Percentiles rank a stretch among this genome's conserved stretches.
Conservation (phyloP, 140 eudicot genomes). For the Flaveria floridana region DNA sequence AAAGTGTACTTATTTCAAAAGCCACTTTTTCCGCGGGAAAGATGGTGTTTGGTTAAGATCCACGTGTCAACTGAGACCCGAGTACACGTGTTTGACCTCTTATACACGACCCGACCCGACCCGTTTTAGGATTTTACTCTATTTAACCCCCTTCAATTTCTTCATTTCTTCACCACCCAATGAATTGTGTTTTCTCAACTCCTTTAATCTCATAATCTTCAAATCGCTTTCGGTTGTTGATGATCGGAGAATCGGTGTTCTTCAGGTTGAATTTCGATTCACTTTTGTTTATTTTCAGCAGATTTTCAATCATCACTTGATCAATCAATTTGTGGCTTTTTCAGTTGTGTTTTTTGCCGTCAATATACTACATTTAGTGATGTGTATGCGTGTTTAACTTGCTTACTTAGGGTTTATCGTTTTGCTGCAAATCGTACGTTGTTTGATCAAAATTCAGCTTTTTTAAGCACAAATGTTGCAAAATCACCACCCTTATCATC, state of each 20-base stretch:
- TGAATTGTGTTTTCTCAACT: constrained; percentile 2
- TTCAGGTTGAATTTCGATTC: constrained; percentile 18
- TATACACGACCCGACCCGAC: constrained; percentile 11
- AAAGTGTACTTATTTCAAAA: neutral
- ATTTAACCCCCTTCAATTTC: neutral
- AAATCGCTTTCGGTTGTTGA: neutral
- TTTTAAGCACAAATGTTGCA: neutral
- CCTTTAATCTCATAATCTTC: neutral
- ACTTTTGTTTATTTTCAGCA: neutral
- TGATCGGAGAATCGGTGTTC: neutral
- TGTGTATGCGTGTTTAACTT: neutral
- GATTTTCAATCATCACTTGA: neutral
- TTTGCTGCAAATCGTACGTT: neutral
- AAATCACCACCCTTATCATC: neutral
- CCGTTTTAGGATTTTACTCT: neutral
- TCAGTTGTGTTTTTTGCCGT: neutral
- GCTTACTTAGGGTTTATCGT: constrained; percentile 17
- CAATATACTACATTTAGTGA: neutral
- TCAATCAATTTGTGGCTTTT: neutral
- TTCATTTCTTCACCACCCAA: neutral
- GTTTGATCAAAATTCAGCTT: neutral
- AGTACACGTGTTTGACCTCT: neutral
- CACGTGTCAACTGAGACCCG: neutral
- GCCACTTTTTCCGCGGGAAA: constrained; percentile 7
- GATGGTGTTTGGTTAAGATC: neutral